Evolutionary conservation across 1,284 basidiomycete genomes (phyloP).

Genomic region (Fistulinella cinereoalba): DNA sequence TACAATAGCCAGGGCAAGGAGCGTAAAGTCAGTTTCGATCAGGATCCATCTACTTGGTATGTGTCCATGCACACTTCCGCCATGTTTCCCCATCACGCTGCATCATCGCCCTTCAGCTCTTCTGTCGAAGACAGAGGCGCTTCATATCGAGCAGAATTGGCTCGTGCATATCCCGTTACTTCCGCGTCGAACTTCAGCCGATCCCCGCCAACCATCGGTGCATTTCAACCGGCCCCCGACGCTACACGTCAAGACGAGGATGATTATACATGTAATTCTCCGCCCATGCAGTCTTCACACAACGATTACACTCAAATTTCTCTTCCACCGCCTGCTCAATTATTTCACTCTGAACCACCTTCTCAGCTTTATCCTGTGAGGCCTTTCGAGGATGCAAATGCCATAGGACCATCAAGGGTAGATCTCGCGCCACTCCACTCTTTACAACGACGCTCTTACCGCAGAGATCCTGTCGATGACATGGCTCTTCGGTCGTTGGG

Average conservation of each 20-base stretch:
- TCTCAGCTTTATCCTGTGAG: constrained; percentile 32
- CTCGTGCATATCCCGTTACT: constrained; percentile 19
- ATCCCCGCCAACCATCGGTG: constrained; percentile 16
- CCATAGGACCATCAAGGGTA: constrained; percentile 36
- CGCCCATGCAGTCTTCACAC: constrained; percentile 10
- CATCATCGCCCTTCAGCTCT: constrained; percentile 2
- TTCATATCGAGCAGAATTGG: constrained; percentile 16
- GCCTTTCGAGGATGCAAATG: constrained; percentile 23
- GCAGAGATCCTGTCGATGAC: constrained; percentile 63
- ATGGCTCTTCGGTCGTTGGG: constrained; percentile 51
- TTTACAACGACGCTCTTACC: constrained; percentile 56
- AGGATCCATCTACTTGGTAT: constrained; percentile 16
- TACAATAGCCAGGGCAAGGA: constrained; percentile 8
- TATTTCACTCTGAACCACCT: constrained; percentile 30
- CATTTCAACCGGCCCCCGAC: constrained; percentile 13
- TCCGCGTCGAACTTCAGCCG: constrained; percentile 17
- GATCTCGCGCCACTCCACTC: constrained; percentile 55
- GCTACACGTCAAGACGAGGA: constrained; percentile 6
- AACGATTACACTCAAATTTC: constrained; percentile 25
- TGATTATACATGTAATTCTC: constrained; percentile 11
- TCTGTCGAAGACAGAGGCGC: constrained; percentile 11
- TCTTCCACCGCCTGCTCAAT: constrained; percentile 32
- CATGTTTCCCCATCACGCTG: constrained; percentile 5
- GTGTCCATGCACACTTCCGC: neutral
- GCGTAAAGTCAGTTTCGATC: constrained; percentile 16